Base-by-base conservation (phyloP, 2,329 filamentous ascomycete genomes). In the Pseudocercospora eumusae region DNA sequence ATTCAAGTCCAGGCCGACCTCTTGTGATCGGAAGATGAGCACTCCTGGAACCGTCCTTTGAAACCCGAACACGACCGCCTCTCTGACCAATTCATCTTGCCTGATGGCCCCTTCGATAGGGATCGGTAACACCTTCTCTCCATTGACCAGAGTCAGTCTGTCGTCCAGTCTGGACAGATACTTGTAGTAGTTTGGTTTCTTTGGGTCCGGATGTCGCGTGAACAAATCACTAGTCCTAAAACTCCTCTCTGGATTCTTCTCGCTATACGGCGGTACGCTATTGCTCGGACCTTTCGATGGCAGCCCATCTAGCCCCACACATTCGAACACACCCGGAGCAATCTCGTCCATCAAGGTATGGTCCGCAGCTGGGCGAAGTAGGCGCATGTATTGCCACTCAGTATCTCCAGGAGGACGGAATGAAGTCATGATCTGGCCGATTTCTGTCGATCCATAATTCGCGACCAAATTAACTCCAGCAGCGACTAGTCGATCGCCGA, bases 341-440 rank as follows among this genome's bases (percentile, higher is more conserved):
- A 70, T 77, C 61, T 59, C 77, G 28, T 74, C 72, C 69, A 74
- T 73, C 13, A 73, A 57, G 1, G 70, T 69, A 44, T 66, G 65
- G 20, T 73, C 68, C 9, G 70, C 63, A 4, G 71, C 69, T 10
- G 69, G 68, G 66, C 5, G 73, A 64, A 72, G 77, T 61, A 75
- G 78, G 20, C 70, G 73, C 6, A 85, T 70, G 64, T 86, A 88
- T 67, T 86, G 83, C 86, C 86, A 89, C 2, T 78, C 81, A 45
- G 80, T 81, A 70, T 88, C 86, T 1, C 75, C 80, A 2, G 71
- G 70, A 0, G 80, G 77, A 9, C 86, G 77, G 65, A 83, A 81
- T 0, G 84, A 86, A 0, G 83, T 87, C 83, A 87, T 86, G 13
- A 88, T 72, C 67, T 85, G 82, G 5, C 85, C 85, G 0, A 82